Evolutionary conservation across 345 rosid species (phyloP).

Genomic region (Linum tenue): DNA sequence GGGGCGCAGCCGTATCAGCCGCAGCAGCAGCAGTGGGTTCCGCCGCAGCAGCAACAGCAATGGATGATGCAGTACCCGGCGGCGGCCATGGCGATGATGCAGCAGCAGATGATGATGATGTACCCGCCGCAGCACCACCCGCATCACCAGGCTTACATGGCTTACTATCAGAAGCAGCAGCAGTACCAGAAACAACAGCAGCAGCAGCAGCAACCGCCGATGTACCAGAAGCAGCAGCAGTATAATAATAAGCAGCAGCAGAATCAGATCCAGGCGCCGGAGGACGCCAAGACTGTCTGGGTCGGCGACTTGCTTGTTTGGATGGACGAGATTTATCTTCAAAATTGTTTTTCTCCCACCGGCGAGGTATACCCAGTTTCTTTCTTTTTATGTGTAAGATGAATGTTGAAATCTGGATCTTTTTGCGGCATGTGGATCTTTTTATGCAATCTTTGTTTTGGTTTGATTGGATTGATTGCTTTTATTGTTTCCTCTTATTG

Average conservation of each 20-base stretch:
- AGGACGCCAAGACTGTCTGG: conserved; percentile 71
- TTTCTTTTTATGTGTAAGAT: neutral
- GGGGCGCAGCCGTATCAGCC: conserved; percentile 31
- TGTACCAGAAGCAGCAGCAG: conserved; percentile 10
- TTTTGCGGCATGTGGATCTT: neutral
- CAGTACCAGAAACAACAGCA: conserved; percentile 10
- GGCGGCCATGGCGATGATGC: conserved; percentile 89
- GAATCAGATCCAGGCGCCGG: conserved; percentile 26
- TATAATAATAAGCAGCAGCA: conserved; percentile 10
- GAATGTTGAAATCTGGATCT: too few relatives aligned
- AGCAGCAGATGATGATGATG: conserved; percentile 84
- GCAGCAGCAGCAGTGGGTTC: conserved; percentile 20
- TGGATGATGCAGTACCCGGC: conserved; percentile 86
- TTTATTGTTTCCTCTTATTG: neutral
- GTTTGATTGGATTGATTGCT: neutral
- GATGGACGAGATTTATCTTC: conserved; percentile 86
- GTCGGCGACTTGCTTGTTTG: conserved; percentile 65
- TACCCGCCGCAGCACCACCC: conserved; percentile 55
- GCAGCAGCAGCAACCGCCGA: conserved; percentile 25
- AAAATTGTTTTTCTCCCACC: conserved; percentile 55
- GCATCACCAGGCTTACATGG: conserved; percentile 33
- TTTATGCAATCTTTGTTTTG: neutral
- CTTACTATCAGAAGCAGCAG: conserved; percentile 33
- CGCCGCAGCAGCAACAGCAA: conserved; percentile 28
- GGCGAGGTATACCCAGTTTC: conserved; percentile 46